These are phyloP conservation scores for Kodamaea kakaduensis DNA, from an alignment of 805 yeast genomes.

Conservation along the genomic window DNA sequence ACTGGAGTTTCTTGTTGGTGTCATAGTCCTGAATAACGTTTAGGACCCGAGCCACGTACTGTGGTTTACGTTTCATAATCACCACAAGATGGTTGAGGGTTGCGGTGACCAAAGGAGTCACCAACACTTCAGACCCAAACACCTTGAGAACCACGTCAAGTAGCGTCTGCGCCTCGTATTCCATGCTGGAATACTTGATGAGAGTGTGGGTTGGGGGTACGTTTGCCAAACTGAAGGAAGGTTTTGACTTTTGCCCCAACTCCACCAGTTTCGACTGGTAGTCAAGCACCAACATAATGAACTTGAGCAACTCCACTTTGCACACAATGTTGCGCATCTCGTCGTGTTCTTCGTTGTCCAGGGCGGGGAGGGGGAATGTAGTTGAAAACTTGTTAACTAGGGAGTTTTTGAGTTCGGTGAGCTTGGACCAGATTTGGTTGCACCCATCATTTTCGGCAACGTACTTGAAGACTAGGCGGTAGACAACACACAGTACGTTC, in stretches of 20 bases:
- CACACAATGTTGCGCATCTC: slow-evolving; percentile 50
- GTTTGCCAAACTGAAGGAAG: slow-evolving; percentile 45
- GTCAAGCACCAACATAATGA: slow-evolving; percentile 49
- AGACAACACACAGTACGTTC: slow-evolving; percentile 38
- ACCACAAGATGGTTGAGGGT: slow-evolving; percentile 60
- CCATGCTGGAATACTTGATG: slow-evolving; percentile 50
- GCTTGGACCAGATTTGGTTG: slow-evolving; percentile 49
- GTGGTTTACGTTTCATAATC: slow-evolving; percentile 65
- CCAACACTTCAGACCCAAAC: slow-evolving; percentile 51
- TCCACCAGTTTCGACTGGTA: slow-evolving; percentile 43
- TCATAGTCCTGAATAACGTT: slow-evolving; percentile 59
- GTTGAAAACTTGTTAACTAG: slow-evolving; percentile 62
- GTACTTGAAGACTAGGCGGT: slow-evolving; percentile 41
- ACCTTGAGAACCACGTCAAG: slow-evolving; percentile 61
- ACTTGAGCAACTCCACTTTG: slow-evolving; percentile 67
- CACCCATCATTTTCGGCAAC: slow-evolving; percentile 47
- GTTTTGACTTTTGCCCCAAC: slow-evolving; percentile 9
- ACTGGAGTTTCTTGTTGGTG: slow-evolving; percentile 51
- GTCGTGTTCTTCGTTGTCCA: slow-evolving; percentile 48
- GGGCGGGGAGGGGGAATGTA: slow-evolving; percentile 47
- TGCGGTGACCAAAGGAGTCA: slow-evolving; percentile 59
- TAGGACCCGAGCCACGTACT: slow-evolving; percentile 53
- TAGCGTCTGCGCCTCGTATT: slow-evolving; percentile 63
- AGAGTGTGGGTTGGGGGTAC: slow-evolving; percentile 62
- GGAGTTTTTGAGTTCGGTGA: slow-evolving; percentile 52